These are phyloP conservation scores for Malus fusca DNA, from an alignment of 306 rosid species.

Conservation along the genomic window DNA sequence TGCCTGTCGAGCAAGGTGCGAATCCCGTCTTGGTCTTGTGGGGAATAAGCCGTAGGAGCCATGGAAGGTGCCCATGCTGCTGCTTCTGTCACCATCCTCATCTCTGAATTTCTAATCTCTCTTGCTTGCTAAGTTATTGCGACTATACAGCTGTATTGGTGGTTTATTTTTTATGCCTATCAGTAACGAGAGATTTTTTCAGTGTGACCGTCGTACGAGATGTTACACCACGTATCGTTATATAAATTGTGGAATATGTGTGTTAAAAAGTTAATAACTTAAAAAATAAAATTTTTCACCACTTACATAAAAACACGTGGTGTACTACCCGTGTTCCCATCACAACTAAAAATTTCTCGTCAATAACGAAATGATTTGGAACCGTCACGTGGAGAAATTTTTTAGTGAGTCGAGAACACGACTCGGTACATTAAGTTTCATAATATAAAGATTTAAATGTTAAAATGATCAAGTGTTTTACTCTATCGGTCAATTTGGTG, in stretches of 20 bases:
- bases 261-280: too few relatives aligned
- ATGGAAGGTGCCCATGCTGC: constrained; percentile 9
- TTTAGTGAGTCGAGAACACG: too few relatives aligned
- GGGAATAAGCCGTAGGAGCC: constrained; percentile 9
- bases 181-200: neutral
- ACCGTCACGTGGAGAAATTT: neutral
- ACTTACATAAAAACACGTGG: too few relatives aligned
- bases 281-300: too few relatives aligned
- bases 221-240: too few relatives aligned
- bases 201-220: too few relatives aligned
- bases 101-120: neutral
- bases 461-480: too few relatives aligned
- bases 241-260: too few relatives aligned
- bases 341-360: too few relatives aligned
- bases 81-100: neutral
- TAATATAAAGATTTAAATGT: neutral
- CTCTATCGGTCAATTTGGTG: neutral
- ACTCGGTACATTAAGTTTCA: too few relatives aligned
- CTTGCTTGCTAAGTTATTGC: neutral
- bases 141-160: neutral
- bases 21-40: constrained; percentile 15
- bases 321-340: too few relatives aligned
- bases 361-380: neutral
- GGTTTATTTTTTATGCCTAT: neutral
- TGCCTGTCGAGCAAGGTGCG: constrained; percentile 28